Conservation (phyloP, 176 grass and related monocot species). For the Cenchrus purpureus region DNA sequence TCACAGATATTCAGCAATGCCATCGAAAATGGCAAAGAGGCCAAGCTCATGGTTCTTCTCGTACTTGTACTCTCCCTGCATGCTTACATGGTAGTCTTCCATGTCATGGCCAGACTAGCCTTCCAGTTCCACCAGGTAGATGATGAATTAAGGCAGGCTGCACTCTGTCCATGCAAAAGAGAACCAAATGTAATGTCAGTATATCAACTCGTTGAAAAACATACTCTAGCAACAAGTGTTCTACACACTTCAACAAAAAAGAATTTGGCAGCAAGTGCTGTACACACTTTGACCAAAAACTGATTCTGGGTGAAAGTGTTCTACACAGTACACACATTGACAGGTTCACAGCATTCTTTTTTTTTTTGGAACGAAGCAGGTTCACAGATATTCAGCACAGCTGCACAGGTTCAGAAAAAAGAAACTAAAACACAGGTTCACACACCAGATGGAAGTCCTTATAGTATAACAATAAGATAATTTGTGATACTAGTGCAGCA, state of each 20-base stretch:
- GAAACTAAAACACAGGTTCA: no score
- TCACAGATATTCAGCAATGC: not conserved
- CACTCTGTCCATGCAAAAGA: slow-evolving; percentile 56
- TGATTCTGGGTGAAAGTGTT: not conserved
- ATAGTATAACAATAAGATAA: no score
- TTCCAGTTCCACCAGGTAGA: slow-evolving; percentile 72
- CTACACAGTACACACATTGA: not conserved
- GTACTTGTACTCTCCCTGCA: slow-evolving; percentile 57
- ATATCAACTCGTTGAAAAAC: not conserved
- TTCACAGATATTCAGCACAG: no score
- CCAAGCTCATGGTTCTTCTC: slow-evolving; percentile 86
- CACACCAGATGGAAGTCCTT: no score
- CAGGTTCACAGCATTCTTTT: no score
- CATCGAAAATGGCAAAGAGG: slow-evolving; percentile 97
- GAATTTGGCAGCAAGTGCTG: not conserved
- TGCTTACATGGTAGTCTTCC: slow-evolving; percentile 95
- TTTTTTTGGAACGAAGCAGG: no score
- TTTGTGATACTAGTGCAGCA: no score
- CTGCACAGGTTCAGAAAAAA: no score
- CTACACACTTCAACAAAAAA: slow-evolving; percentile 1
- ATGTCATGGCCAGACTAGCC: slow-evolving; percentile 98
- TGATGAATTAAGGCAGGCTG: slow-evolving; percentile 73
- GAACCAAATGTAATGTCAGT: slow-evolving; percentile 3
- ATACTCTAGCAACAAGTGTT: not conserved
- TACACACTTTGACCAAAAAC: not conserved